Base-by-base conservation (phyloP, 2,329 filamentous ascomycete genomes). In the Epichloe coenophiala region DNA sequence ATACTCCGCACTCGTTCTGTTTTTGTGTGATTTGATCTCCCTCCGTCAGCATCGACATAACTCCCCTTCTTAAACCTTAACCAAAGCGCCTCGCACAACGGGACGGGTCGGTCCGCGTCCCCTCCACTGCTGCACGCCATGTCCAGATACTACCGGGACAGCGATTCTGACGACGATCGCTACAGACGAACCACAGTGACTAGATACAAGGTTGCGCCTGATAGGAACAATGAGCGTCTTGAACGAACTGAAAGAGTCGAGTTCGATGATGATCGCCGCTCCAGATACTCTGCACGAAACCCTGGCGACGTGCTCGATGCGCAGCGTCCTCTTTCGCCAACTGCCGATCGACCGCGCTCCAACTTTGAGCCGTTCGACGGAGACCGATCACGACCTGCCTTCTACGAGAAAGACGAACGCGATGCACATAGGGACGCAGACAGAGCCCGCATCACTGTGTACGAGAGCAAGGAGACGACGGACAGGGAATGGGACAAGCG, bases 281-380 rank as follows among this genome's bases (percentile, higher is more conserved):
- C 69, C 47, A 69, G 67, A 54, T 69, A 66, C 59, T 69, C 69
- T n/a, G 64, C 63, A 44, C 71, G 69, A 50, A 56, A 61, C 33
- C 66, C 68, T 1, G 67, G 64, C 53, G 72, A 74, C 47, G 55
- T 68, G 19, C 57, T 70, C 40, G 71, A 72, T 42, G 70, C 71
- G 53, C 71, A 70, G 13, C 49, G 47, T 27, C 56, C 56, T 46
- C 63, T 64, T 37, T 68, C 71, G 43, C 64, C 68, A 38, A 9
- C 31, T 35, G 74, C 68, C 37, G 74, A 77, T 50, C 69, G 74
- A 9, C 73, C 75, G 23, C 71, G 73, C 51, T 78, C 76, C n/a
- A 68, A 70, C 44, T 67, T 71, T 52, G 75, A 77, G 53, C 61
- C 57, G 39, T 65, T 59, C 53, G 60, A 65, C 15, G 65, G 62